These are phyloP conservation scores for Acacia acuminata DNA, from an alignment of 306 rosid species.

Conservation along the genomic window DNA sequence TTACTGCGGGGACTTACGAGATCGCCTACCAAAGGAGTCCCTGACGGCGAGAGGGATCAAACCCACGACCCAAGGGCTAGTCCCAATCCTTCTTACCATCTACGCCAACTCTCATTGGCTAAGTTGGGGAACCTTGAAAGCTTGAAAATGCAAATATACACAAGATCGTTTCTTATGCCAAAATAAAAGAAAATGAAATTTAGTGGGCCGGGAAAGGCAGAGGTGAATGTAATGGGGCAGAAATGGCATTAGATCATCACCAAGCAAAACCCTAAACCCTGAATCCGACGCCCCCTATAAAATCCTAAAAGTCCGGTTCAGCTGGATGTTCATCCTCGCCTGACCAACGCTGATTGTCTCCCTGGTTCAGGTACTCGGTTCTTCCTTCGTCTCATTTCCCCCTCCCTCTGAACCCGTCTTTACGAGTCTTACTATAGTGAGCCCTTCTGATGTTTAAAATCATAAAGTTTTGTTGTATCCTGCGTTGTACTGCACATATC, in stretches of 20 bases:
- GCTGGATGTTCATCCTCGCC: neutral
- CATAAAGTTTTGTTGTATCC: neutral
- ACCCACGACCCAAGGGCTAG: no score
- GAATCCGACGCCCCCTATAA: neutral
- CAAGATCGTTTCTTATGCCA: no score
- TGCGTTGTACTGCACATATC: constrained; percentile 51
- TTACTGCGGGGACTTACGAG: no score
- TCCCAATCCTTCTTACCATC: no score
- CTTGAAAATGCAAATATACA: neutral
- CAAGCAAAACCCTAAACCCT: constrained; percentile 57
- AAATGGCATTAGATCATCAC: neutral
- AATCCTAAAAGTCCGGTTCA: neutral
- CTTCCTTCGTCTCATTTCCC: no score
- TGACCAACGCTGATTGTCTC: neutral
- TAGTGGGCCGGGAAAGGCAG: neutral
- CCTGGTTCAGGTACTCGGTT: constrained; percentile 2
- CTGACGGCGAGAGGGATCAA: no score
- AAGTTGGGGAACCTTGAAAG: no score
- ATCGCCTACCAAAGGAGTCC: no score
- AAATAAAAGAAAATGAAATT: neutral
- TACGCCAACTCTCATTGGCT: no score
- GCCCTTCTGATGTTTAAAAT: neutral
- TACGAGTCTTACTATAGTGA: neutral
- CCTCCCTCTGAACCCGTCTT: neutral
- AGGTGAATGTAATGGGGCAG: neutral